A percentile compares a stretch with the other conserved stretches of the same genome.
These are phyloP conservation scores for Nemania abortiva DNA, from an alignment of 2,329 filamentous ascomycete genomes.

Conservation along the genomic window DNA sequence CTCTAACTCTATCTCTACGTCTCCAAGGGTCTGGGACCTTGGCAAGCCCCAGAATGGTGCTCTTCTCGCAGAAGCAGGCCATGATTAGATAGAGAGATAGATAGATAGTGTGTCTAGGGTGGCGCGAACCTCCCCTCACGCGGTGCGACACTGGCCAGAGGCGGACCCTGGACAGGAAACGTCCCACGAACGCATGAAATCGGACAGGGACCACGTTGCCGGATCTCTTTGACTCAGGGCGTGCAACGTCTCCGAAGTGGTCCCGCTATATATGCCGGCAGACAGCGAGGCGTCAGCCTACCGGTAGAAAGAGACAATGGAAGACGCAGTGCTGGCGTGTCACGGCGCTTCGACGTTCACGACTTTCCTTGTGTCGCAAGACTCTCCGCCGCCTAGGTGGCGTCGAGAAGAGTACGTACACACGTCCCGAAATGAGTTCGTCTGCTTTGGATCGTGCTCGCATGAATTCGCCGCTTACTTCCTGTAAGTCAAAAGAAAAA, in stretches of 20 bases:
- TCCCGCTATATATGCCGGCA: conserved; percentile 19
- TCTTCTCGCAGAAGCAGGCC: neutral
- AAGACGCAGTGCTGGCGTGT: conserved; percentile 17
- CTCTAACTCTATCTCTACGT: too few species aligned
- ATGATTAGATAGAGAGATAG: neutral
- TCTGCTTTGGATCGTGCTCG: neutral
- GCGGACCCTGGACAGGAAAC: conserved; percentile 31
- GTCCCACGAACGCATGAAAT: conserved; percentile 36
- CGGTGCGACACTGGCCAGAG: conserved; percentile 30
- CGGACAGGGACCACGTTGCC: conserved; percentile 39
- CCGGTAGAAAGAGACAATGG: conserved; percentile 21
- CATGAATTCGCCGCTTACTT: neutral
- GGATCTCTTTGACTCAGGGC: conserved; percentile 33
- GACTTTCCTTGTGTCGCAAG: conserved; percentile 13
- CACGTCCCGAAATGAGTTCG: conserved; percentile 15
- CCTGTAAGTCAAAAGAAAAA: conserved; percentile 2
- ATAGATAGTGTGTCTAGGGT: conserved; percentile 7
- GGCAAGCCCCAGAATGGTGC: too few species aligned
- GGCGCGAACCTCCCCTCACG: conserved; percentile 38
- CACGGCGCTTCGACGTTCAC: conserved; percentile 7
- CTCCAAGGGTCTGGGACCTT: too few species aligned
- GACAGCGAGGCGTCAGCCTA: conserved; percentile 5
- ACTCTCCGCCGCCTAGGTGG: neutral
- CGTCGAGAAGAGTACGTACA: too few species aligned
- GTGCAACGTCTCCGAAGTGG: conserved; percentile 36